Base-by-base conservation (phyloP, 441 rosid species). In the Adansonia madagascariensis region DNA sequence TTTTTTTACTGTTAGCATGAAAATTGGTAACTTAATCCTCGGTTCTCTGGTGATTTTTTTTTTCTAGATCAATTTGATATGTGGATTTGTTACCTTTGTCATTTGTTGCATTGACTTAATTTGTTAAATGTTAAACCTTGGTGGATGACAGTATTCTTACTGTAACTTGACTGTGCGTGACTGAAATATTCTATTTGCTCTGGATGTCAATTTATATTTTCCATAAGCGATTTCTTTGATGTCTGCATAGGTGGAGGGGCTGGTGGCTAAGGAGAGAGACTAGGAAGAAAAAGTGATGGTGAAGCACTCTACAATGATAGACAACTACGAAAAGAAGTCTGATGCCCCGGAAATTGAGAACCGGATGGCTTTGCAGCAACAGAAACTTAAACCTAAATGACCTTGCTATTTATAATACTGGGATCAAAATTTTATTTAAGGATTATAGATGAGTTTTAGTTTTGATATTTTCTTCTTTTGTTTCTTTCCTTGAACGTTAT, bases 241-340 rank as follows among this genome's bases (percentile, higher is more conserved):
- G 4, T 78, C 63, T 44, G 17, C 59, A 14, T 75, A 92, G 99
- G 97, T 96, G 17, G 98, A 89, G 85, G 95, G 91, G 83, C 88
- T 96, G 75, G 85, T 88, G 80, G 84, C 78, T 7, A 96, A 90
- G 89, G 98, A 94, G 87, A 89, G 79, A 80, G 99, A 94, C 67
- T 85, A 91, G 82, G 92, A 93, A 84, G 98, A 94, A 79, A 92
- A 87, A 84, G 80, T 93, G 79, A 90, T 94, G 92, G 86, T 82
- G 8, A 94, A 94, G 71, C 95, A 92, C 83, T 79, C 95, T 0
- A 86, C 89, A 12, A 85, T 94, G 78, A 95, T 94, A 46, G 93
- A 90, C 60, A 85, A 88, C 73, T 88, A 89, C 4, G 97, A 92
- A 82, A 92, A 88, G 86, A 89, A 90, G 83, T 83, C 87, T 2